Evolutionary conservation across 495 filamentous ascomycete genomes (phyloP).

Genomic region (Podospora sp.): DNA sequence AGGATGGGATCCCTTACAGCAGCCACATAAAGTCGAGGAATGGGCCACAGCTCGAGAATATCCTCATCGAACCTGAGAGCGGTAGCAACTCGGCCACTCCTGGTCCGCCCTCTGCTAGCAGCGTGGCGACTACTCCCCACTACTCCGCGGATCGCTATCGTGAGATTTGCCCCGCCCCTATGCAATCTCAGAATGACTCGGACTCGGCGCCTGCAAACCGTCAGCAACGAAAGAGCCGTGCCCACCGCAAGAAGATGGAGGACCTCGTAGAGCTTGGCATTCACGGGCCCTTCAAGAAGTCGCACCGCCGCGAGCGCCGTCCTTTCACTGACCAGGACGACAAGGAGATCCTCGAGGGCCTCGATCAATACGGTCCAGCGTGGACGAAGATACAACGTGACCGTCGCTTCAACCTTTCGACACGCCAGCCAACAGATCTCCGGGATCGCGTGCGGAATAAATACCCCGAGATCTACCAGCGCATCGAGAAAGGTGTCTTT

Average conservation of each 20-base stretch:
- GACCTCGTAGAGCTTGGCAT: conserved; percentile 62
- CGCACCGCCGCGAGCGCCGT: conserved; percentile 56
- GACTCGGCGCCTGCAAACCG: conserved; percentile 25
- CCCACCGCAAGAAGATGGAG: conserved; percentile 56
- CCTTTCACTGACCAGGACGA: conserved; percentile 78
- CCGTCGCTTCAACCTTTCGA: conserved; percentile 62
- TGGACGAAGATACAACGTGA: conserved; percentile 84
- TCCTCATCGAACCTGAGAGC: conserved; percentile 47
- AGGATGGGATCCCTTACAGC: not conserved
- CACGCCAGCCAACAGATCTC: conserved; percentile 74
- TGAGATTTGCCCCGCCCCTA: not conserved
- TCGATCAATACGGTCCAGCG: conserved; percentile 70
- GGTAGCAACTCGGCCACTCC: conserved; percentile 17
- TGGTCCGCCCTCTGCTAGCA: not conserved
- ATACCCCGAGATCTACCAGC: conserved; percentile 63
- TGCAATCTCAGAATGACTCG: conserved; percentile 8
- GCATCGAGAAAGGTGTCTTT: conserved; percentile 58
- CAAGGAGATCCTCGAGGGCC: conserved; percentile 72
- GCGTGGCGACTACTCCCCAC: not conserved
- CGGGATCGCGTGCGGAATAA: conserved; percentile 81
- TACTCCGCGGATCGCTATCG: not conserved
- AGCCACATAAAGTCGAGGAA: conserved; percentile 32
- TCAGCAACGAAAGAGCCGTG: conserved; percentile 48
- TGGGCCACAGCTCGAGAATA: conserved; percentile 50
- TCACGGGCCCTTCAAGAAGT: conserved; percentile 55